phyloP scores from a whole-genome alignment of 257 asterid species.

The Lycium barbarum region DNA sequence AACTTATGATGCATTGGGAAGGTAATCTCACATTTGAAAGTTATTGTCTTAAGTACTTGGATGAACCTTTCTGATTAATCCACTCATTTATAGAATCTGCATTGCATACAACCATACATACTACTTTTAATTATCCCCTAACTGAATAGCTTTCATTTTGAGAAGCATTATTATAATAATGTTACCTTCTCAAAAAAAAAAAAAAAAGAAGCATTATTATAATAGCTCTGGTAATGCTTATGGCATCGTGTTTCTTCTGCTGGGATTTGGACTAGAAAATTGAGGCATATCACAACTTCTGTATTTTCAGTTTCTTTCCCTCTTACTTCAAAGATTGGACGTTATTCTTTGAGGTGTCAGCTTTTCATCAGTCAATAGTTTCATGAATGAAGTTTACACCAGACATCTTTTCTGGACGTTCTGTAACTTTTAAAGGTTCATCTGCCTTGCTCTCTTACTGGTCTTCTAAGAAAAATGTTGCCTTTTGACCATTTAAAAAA shows the following conservation, averaged over 20 bases:
- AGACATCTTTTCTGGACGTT: not conserved
- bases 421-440: not conserved
- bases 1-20: conserved; percentile 98
- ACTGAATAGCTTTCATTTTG: not conserved
- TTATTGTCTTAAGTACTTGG: not conserved
- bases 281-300: not conserved
- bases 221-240: not conserved
- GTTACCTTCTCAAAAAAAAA: too few species aligned
- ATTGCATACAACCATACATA: not conserved
- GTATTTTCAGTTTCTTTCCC: not conserved
- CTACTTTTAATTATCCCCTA: not conserved
- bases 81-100: not conserved
- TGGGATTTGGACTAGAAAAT: not conserved
- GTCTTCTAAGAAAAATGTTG: not conserved
- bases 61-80: not conserved
- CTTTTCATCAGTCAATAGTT: not conserved
- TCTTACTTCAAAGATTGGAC: not conserved
- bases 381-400: not conserved
- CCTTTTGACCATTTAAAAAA: too few species aligned
- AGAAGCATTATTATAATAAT: not conserved
- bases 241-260: not conserved
- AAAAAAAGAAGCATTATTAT: not conserved
- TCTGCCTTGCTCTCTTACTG: not conserved
- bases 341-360: not conserved
- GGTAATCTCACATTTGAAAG: conserved; percentile 56